Conservation (phyloP, 2,329 filamentous ascomycete genomes). For the Colletotrichum australisinense region DNA sequence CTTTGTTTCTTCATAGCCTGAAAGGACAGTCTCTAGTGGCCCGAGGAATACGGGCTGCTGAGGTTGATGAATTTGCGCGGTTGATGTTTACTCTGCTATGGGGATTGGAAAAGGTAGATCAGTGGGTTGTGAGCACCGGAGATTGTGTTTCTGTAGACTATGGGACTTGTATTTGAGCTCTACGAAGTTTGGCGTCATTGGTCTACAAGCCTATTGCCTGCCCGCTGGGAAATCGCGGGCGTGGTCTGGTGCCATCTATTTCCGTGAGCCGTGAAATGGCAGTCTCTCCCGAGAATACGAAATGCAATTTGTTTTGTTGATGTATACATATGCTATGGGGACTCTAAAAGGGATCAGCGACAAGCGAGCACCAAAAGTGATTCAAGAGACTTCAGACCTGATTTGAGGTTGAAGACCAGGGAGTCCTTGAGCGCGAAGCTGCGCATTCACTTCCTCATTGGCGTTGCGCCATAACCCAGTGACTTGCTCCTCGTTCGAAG, state of each 20-base stretch:
- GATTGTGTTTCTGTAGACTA: slow-evolving; percentile 15
- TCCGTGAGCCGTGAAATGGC: too few species aligned
- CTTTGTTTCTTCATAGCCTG: slow-evolving; percentile 23
- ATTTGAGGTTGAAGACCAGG: background rate
- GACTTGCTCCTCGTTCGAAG: slow-evolving; percentile 22
- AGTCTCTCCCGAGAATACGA: too few species aligned
- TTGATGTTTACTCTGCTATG: slow-evolving; percentile 26
- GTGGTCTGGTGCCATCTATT: too few species aligned
- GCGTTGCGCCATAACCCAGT: slow-evolving; percentile 35
- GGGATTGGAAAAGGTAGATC: slow-evolving; percentile 33
- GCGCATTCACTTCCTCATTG: slow-evolving; percentile 17
- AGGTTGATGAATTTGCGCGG: slow-evolving; percentile 32
- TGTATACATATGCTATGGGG: too few species aligned
- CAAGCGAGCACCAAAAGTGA: too few species aligned
- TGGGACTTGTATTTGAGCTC: background rate
- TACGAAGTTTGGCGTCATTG: background rate
- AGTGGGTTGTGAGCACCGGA: slow-evolving; percentile 27
- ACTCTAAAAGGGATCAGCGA: too few species aligned
- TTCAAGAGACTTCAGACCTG: too few species aligned
- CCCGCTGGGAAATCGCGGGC: too few species aligned
- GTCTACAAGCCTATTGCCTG: too few species aligned
- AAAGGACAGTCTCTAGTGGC: slow-evolving; percentile 10
- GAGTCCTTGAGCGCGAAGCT: background rate
- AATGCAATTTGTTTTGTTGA: too few species aligned
- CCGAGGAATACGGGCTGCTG: slow-evolving; percentile 16